phyloP scores from a whole-genome alignment of 768 basidiomycete species.

The Plicaturopsis crispa region DNA sequence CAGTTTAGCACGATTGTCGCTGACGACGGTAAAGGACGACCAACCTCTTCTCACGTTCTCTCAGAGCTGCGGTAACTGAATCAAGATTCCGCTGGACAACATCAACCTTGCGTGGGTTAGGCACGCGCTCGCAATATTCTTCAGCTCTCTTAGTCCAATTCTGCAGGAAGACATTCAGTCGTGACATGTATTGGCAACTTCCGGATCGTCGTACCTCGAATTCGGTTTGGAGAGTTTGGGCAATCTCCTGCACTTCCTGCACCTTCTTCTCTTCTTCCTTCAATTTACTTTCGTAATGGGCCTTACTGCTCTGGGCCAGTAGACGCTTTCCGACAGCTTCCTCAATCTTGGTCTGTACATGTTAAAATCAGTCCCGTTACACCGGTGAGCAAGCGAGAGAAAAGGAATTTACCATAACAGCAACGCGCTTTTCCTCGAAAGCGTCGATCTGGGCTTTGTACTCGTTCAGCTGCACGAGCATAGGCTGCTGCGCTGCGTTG shows the following conservation, averaged over 20 bases:
- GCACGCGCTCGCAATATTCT: slow-evolving; percentile 50
- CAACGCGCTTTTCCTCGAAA: slow-evolving; percentile 37
- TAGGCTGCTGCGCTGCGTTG: slow-evolving; percentile 33
- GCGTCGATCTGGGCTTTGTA: slow-evolving; percentile 42
- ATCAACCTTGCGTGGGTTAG: slow-evolving; percentile 48
- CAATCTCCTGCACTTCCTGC: slow-evolving; percentile 33
- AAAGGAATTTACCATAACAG: slow-evolving; percentile 33
- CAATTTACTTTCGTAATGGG: slow-evolving; percentile 46
- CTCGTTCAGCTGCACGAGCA: slow-evolving; percentile 35
- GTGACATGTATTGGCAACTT: background rate
- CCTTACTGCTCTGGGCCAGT: slow-evolving; percentile 37
- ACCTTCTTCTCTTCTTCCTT: slow-evolving; percentile 39
- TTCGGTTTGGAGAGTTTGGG: slow-evolving; percentile 50
- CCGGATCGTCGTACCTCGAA: slow-evolving; percentile 38
- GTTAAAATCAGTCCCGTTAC: slow-evolving; percentile 3
- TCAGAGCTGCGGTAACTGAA: slow-evolving; percentile 55
- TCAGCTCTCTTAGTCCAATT: slow-evolving; percentile 60
- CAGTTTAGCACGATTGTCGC: background rate
- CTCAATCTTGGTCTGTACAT: slow-evolving; percentile 40
- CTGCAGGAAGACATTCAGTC: slow-evolving; percentile 20
- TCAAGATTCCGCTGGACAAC: slow-evolving; percentile 55
- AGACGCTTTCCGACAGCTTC: slow-evolving; percentile 41
- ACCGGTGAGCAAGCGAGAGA: background rate
- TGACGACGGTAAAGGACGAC: slow-evolving; percentile 8
- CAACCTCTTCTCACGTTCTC: slow-evolving; percentile 59